Percentiles rank a stretch among this genome's conserved stretches.
Evolutionary conservation across 2,329 filamentous ascomycete genomes (phyloP).

Genomic region (Paracoccidioides brasiliensis): DNA sequence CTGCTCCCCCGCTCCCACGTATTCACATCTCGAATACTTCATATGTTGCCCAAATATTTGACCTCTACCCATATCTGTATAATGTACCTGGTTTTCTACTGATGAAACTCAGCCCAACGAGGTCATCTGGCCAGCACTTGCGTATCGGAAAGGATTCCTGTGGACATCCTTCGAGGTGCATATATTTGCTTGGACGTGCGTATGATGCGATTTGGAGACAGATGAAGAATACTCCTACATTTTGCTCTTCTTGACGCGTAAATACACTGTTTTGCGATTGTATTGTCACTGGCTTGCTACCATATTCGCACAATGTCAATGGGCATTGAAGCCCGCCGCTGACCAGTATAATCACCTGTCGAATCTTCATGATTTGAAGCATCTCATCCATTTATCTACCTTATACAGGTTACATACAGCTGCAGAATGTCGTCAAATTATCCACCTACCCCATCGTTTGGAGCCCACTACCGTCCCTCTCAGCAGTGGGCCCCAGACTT

Average conservation of each 20-base stretch:
- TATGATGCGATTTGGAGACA: neutral
- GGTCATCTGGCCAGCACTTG: too few relatives aligned
- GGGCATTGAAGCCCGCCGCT: neutral
- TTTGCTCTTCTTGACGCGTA: neutral
- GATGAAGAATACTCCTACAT: neutral
- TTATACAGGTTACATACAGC: constrained; percentile 17
- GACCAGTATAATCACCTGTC: neutral
- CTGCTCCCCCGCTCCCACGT: neutral
- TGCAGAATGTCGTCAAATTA: constrained; percentile 29
- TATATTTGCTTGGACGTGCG: neutral
- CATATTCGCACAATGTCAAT: neutral
- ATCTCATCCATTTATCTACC: constrained; percentile 5
- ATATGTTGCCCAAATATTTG: neutral
- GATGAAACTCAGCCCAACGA: neutral
- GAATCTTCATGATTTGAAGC: neutral
- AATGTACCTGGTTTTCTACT: neutral
- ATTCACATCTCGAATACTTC: neutral
- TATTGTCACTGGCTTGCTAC: neutral
- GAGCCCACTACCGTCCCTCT: constrained; percentile 23
- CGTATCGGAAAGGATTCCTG: too few relatives aligned
- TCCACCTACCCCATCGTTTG: constrained; percentile 33
- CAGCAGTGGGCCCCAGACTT: constrained; percentile 25
- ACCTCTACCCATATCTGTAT: neutral
- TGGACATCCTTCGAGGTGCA: neutral
- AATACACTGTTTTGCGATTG: neutral